Conservation (phyloP, 2,329 filamentous ascomycete genomes). For the Daldinia sp. region DNA sequence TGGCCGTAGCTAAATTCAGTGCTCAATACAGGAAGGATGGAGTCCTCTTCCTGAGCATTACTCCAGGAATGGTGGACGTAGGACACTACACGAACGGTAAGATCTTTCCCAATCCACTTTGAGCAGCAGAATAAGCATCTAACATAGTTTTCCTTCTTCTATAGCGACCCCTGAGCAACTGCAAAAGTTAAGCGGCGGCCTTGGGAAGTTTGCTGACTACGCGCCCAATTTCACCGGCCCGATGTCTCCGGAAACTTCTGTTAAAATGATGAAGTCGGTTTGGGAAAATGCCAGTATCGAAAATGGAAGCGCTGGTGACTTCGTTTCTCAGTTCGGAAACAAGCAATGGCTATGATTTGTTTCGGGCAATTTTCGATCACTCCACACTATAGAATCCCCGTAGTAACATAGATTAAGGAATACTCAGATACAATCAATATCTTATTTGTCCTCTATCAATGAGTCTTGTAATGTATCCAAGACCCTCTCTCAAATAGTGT, state of each 20-base stretch:
- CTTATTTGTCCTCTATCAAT: not conserved
- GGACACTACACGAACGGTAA: slow-evolving; percentile 2
- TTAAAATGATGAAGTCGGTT: not conserved
- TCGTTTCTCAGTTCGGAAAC: not conserved
- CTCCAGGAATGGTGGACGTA: not conserved
- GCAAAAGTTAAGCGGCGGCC: not conserved
- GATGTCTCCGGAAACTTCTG: not conserved
- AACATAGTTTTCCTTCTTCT: not conserved
- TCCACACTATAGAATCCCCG: not conserved
- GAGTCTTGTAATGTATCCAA: not conserved
- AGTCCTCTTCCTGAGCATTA: slow-evolving; percentile 49
- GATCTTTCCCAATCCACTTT: not conserved
- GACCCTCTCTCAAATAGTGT: too few relatives aligned
- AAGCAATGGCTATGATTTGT: slow-evolving; percentile 1
- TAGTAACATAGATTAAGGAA: not conserved
- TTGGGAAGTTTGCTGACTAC: not conserved
- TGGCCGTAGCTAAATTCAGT: slow-evolving; percentile 55
- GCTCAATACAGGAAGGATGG: slow-evolving; percentile 58
- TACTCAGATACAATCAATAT: not conserved
- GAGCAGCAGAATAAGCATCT: not conserved
- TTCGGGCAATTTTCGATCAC: not conserved
- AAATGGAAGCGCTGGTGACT: not conserved
- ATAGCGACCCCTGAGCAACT: not conserved
- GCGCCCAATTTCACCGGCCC: slow-evolving; percentile 5
- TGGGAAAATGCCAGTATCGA: slow-evolving; percentile 2